These are phyloP conservation scores for Diaporthe longicolla DNA, from an alignment of 2,329 filamentous ascomycete species.

Conservation along the genomic window DNA sequence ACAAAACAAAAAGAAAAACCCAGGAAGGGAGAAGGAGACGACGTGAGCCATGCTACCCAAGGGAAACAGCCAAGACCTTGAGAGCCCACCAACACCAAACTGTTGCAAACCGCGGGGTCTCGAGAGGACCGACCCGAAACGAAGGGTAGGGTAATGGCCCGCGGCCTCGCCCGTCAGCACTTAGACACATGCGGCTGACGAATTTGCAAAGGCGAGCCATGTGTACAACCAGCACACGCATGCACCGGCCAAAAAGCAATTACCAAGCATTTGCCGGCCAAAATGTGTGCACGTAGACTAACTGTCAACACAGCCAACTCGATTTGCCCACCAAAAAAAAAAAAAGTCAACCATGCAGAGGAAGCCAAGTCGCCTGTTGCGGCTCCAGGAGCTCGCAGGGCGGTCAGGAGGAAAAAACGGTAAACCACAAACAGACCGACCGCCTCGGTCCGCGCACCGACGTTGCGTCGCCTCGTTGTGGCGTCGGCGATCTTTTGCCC, in stretches of 20 bases:
- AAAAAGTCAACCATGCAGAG: too few relatives aligned
- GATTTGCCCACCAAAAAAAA: not conserved
- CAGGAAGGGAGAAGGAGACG: not conserved
- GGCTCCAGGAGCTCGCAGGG: not conserved
- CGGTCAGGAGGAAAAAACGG: not conserved
- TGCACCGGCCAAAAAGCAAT: not conserved
- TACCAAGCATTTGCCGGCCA: not conserved
- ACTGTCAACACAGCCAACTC: not conserved
- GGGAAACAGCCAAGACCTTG: constrained; percentile 29
- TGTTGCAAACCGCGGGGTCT: constrained; percentile 13
- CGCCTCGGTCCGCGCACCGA: constrained; percentile 29
- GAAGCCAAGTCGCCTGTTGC: not conserved
- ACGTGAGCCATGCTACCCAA: constrained; percentile 25
- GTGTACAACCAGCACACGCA: not conserved
- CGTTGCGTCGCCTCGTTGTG: constrained; percentile 28
- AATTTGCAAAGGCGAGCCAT: not conserved
- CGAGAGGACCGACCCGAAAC: constrained; percentile 30
- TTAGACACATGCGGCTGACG: constrained; percentile 19
- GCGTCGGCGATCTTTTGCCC: constrained; percentile 18
- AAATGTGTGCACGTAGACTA: not conserved
- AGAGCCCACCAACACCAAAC: constrained; percentile 31
- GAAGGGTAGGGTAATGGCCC: not conserved
- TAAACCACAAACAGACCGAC: constrained; percentile 6
- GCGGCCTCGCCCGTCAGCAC: constrained; percentile 29
- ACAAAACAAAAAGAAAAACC: not conserved